Evolutionary conservation across 257 asterid genomes (phyloP), one percentile per base, ranked within the genome.

Genomic region (Solanum microdontum): DNA sequence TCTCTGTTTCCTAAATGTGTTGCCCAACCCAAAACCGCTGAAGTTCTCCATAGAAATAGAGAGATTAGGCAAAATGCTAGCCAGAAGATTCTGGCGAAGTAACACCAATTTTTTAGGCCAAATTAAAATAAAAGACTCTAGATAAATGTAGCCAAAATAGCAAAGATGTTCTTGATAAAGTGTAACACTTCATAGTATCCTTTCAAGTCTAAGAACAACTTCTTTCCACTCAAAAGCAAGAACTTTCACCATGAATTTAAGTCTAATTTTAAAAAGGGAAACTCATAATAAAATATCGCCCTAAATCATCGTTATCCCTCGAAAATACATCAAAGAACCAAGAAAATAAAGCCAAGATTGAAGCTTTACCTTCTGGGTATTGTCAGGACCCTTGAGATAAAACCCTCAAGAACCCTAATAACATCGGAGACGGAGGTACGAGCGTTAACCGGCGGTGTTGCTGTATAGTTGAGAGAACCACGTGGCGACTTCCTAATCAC

Each of bases 1-100:
- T 86, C 98, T 88, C 94, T 90, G 93, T 87, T 87, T 94, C 87
- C 92, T 92, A 69, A 86, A 89, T 86, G 91, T 77, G 87, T 69
- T 90, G 68, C 90, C 90, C 70, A 90, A 37, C 82, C 88, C 91
- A 14, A 86, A 34, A 77, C 88, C 92, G 84, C 91, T 94, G 84
- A 73, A 39, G 84, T 62, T 92, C 66, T 93, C 96, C 98, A 95
- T 95, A 66, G 40, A 39, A 58, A 66, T 51, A 24, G 24, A 88
- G 84, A 74, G 51, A 43, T 40, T 40, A 43, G 51, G 51, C 43
- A 82, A 48, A 82, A 17, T 17, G 43, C n/a, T 30, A 30, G 55
- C 19, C 51, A 82, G 69, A 45, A 28, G 68, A 82, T 17, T 5
- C 40, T 28, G 19, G 19, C 40, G 10, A 26, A 80, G 85, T 17